These are phyloP conservation scores for Gossypium sturtianum DNA, from an alignment of 345 rosid genomes.

Conservation along the genomic window DNA sequence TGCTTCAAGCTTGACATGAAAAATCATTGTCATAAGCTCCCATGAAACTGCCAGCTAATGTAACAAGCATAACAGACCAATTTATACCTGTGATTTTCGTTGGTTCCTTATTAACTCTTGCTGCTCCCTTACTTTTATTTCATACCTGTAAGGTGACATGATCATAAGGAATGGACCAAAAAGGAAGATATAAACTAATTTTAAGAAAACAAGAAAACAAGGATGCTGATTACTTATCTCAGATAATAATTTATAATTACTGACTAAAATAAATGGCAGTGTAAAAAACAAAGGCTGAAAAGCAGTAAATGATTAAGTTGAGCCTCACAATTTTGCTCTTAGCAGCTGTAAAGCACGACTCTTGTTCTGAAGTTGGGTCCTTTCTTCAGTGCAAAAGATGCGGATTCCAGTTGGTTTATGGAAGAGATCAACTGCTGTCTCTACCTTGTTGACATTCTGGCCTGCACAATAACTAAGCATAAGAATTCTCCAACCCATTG, in stretches of 20 bases:
- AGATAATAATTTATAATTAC: neutral
- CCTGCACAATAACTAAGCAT: slow-evolving; percentile 45
- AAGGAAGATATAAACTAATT: neutral
- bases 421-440: slow-evolving; percentile 90
- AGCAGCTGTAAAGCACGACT: slow-evolving; percentile 82
- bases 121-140: slow-evolving; percentile 89
- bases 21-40: neutral
- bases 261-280: neutral
- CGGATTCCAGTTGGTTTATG: slow-evolving; percentile 95
- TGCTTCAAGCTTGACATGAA: neutral
- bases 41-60: neutral
- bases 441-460: slow-evolving; percentile 96
- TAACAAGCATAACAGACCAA: neutral
- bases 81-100: slow-evolving; percentile 64
- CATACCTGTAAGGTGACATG: slow-evolving; percentile 50
- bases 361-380: slow-evolving; percentile 77
- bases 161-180: slow-evolving; percentile 9
- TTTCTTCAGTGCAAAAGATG: slow-evolving; percentile 93
- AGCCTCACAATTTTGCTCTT: slow-evolving; percentile 81
- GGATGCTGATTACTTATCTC: neutral
- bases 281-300: neutral
- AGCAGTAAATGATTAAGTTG: slow-evolving; percentile 6
- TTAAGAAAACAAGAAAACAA: neutral
- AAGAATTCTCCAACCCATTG: neutral
- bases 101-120: slow-evolving; percentile 68